Base-by-base conservation (phyloP, 352 stramenopile genomes). In the Globisporangium acanthophoron region DNA sequence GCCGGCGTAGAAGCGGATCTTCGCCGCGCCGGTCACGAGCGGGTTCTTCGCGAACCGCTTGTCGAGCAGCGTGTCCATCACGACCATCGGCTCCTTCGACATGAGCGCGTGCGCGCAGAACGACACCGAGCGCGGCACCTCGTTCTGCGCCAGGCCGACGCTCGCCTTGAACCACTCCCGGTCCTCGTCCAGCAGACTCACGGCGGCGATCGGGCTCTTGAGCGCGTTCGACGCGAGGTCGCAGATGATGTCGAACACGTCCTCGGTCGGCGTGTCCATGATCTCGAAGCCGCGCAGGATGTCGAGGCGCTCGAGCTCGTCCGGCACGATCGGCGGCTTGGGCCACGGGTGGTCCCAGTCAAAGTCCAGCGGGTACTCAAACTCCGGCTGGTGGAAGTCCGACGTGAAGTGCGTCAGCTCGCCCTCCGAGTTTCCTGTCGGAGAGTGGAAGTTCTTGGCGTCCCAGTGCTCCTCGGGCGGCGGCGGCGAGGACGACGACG, bases 181-280 rank as follows among this genome's bases (percentile, higher is more conserved):
- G 58, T 94, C 85, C 52, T 94, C 80, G 55, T 94, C 85, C 18
- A 93, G 71, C 51, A 94, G 64, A 71, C 78, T 92, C 56, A 94
- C 85, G 20, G 81, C 83, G 3, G 85, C 83, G 60, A 94, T 94
- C 18, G 85, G 85, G 54, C 81, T 93, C 69, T 93, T 93, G 21
- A 94, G 66, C 27, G 85, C 85, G 55, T 94, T 93, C 62, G 78
- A 90, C 24, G 83, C 85, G 20, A 94, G 61, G 66, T 94, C 85
- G 59, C 85, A 94, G 57, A 94, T 93, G 62, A 94, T 93, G 69
- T 94, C 85, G 54, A 94, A 94, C 64, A 93, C 81, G 48, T 93
- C 84, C 65, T 94, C 85, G 29, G 67, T 88, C 15, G 85, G 82
- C 24, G 85, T 89, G 70, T 94, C 85, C 75, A 94, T 90, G 58